Evolutionary conservation across 148 eudicot genomes (phyloP).

Genomic region (Dysphania ambrosioides): DNA sequence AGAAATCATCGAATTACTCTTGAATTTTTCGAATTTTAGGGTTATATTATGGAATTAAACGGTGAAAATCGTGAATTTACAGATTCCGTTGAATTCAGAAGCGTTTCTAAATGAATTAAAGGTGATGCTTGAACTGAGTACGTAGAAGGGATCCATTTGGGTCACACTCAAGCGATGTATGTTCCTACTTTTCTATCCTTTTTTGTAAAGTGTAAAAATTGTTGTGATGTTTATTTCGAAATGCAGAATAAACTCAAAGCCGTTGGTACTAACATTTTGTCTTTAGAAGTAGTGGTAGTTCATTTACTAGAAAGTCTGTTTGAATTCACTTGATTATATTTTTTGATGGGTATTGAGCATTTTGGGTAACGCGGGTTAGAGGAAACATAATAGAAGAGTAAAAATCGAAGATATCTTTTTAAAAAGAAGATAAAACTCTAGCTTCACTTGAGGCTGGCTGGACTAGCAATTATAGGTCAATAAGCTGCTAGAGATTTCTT

Average conservation of each 20-base stretch:
- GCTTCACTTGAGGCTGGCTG: too few species aligned
- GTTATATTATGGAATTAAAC: not conserved
- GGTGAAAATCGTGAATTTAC: not conserved
- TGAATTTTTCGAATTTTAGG: not conserved
- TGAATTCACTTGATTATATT: not conserved
- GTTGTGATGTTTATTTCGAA: conserved; percentile 17
- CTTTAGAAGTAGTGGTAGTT: not conserved
- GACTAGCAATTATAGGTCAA: too few species aligned
- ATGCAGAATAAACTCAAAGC: not conserved
- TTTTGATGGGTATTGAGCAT: not conserved
- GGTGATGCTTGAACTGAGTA: conserved; percentile 73
- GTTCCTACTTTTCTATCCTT: not conserved
- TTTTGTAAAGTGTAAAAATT: not conserved
- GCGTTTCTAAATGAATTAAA: conserved; percentile 81
- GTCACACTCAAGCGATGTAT: conserved; percentile 87
- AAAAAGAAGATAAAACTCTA: too few species aligned
- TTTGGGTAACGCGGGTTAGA: not conserved
- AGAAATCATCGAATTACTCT: not conserved
- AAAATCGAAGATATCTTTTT: not conserved
- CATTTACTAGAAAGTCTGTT: too few species aligned
- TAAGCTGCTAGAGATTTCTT: too few species aligned
- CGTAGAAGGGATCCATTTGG: conserved; percentile 86
- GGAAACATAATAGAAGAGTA: not conserved
- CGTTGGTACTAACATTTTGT: not conserved
- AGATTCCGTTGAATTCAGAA: conserved; percentile 72